Conservation (phyloP, 2,329 filamentous ascomycete species). For the Monilinia fructicola region DNA sequence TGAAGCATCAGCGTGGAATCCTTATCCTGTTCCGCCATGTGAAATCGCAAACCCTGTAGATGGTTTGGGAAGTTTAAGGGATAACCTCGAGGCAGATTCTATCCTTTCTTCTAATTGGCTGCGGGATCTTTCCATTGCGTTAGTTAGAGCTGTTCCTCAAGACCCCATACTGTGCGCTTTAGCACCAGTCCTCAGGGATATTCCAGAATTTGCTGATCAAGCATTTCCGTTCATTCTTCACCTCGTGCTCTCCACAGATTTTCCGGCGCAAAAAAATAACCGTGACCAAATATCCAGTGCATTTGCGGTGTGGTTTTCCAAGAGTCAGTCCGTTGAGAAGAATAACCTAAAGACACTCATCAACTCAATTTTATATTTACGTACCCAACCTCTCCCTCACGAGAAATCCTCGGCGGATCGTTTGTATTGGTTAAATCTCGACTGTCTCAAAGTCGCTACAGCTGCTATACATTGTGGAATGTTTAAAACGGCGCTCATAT, state of each 20-base stretch:
- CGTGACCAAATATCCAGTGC: slow-evolving; percentile 65
- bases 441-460: slow-evolving; percentile 66
- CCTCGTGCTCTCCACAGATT: slow-evolving; percentile 69
- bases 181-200: slow-evolving; percentile 61
- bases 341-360: slow-evolving; percentile 72
- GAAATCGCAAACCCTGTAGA: slow-evolving; percentile 41
- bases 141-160: slow-evolving; percentile 58
- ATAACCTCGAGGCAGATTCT: slow-evolving; percentile 26
- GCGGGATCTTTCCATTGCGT: slow-evolving; percentile 56
- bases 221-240: slow-evolving; percentile 85
- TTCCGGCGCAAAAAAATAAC: slow-evolving; percentile 58
- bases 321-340: slow-evolving; percentile 47
- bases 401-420: slow-evolving; percentile 80
- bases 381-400: slow-evolving; percentile 71
- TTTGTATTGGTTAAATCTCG: slow-evolving; percentile 80
- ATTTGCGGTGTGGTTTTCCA: slow-evolving; percentile 62
- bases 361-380: slow-evolving; percentile 81
- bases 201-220: slow-evolving; percentile 69
- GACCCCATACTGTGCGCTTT: slow-evolving; percentile 71
- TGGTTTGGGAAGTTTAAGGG: slow-evolving; percentile 21
- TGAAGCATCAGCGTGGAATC: slow-evolving; percentile 56
- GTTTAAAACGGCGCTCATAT: slow-evolving; percentile 81
- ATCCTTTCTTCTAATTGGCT: slow-evolving; percentile 59
- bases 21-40: slow-evolving; percentile 56
- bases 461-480: slow-evolving; percentile 78